Conservation (phyloP, 2,329 filamentous ascomycete species). For the Graphilbum sp. region DNA sequence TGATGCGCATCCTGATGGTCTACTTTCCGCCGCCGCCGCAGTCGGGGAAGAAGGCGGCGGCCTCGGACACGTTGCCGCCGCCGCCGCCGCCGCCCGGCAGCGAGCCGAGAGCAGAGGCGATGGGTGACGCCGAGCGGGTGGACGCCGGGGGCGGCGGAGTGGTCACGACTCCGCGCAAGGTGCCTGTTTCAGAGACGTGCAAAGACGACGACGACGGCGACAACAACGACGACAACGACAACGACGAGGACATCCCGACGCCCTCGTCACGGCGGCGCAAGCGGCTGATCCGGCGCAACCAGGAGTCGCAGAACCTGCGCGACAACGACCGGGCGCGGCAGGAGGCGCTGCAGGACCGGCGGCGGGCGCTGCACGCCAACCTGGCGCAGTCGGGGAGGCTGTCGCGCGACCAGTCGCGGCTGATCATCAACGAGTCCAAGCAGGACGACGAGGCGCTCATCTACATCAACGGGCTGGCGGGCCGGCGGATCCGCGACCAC, state of each 20-base stretch:
- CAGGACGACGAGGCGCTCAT: conserved; percentile 42
- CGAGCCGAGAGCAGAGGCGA: too few relatives aligned
- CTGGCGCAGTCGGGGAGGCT: conserved; percentile 26
- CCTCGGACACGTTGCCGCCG: too few relatives aligned
- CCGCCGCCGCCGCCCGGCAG: too few relatives aligned
- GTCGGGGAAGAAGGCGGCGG: too few relatives aligned
- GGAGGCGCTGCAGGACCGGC: conserved; percentile 36
- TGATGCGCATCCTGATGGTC: conserved; percentile 8
- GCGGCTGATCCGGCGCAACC: conserved; percentile 29
- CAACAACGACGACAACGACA: conserved; percentile 1
- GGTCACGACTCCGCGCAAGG: too few relatives aligned
- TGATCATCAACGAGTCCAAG: conserved; percentile 54
- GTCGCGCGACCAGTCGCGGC: conserved; percentile 26
- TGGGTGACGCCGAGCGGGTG: too few relatives aligned
- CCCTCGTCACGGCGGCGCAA: conserved; percentile 25
- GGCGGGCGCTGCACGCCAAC: conserved; percentile 26
- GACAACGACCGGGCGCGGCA: conserved; percentile 36
- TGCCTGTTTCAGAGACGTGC: too few relatives aligned
- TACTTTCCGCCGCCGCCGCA: conserved; percentile 4
- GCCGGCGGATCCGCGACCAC: conserved; percentile 53
- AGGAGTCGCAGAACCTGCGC: conserved; percentile 35
- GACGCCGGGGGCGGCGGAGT: too few relatives aligned
- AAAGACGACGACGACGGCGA: conserved; percentile 6
- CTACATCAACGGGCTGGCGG: conserved; percentile 49
- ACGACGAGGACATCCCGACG: conserved; percentile 1